Percentiles rank a stretch among this genome's conserved stretches.
Conservation (phyloP, 2,329 filamentous ascomycete species). For the Beauveria australis region DNA sequence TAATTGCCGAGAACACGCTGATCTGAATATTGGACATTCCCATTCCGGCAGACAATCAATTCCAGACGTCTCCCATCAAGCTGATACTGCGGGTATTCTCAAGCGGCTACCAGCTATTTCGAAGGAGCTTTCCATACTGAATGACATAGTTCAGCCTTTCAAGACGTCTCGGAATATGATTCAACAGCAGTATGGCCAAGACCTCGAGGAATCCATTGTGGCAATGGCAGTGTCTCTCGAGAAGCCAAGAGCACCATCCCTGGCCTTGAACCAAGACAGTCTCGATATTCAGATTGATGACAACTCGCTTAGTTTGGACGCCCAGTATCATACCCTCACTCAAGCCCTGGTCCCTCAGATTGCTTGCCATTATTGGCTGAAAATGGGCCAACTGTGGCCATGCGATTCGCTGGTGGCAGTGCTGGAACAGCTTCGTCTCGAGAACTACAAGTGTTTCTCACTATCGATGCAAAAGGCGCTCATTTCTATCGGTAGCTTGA, state of each 20-base stretch:
- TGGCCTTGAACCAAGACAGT: background rate
- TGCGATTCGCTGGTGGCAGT: conserved; percentile 32
- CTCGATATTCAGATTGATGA: background rate
- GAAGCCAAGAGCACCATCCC: background rate
- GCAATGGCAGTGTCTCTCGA: background rate
- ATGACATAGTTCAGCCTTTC: background rate
- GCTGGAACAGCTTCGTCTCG: conserved; percentile 36
- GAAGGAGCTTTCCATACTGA: background rate
- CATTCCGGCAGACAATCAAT: background rate
- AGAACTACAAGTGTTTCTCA: background rate
- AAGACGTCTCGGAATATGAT: background rate
- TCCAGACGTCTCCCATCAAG: background rate
- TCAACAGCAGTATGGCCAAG: conserved; percentile 1
- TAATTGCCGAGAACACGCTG: background rate
- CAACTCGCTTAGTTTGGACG: too few relatives aligned
- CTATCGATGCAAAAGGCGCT: background rate
- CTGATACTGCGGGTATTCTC: background rate
- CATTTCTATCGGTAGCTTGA: background rate
- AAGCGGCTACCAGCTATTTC: background rate
- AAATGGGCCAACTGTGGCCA: conserved; percentile 36
- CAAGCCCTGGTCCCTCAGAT: background rate
- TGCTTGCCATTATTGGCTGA: conserved; percentile 29
- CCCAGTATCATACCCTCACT: background rate
- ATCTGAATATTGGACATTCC: background rate
- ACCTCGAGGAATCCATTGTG: background rate